A percentile compares a stretch with the other conserved stretches of the same genome.
Evolutionary conservation across 805 yeast genomes (phyloP).

Genomic region (Alloascoidea africana): DNA sequence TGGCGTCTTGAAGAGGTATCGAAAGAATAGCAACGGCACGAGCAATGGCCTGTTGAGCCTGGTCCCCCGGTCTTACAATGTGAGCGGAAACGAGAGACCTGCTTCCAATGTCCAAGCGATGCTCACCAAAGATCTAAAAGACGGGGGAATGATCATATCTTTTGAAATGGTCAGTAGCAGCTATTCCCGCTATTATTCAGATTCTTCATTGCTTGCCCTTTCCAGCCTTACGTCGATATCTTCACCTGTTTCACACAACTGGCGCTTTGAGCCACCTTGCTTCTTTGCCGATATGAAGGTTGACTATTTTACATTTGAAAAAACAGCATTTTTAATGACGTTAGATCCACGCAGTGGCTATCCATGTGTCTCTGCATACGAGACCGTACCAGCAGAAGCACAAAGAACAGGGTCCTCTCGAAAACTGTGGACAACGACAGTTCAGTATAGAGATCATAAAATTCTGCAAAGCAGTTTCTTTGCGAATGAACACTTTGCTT

Average conservation of each 20-base stretch:
- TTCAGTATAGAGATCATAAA: too few relatives aligned
- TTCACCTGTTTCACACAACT: not conserved
- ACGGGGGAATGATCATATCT: too few relatives aligned
- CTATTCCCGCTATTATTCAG: not conserved
- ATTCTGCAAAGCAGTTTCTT: not conserved
- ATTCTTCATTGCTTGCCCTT: not conserved
- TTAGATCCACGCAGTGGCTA: not conserved
- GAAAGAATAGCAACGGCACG: too few relatives aligned
- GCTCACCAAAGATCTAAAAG: not conserved
- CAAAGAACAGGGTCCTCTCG: too few relatives aligned
- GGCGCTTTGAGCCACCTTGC: not conserved
- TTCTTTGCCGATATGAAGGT: not conserved
- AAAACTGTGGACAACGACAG: not conserved
- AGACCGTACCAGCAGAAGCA: not conserved
- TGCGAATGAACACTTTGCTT: not conserved
- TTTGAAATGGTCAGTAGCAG: not conserved
- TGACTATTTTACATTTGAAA: not conserved
- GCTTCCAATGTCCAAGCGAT: not conserved
- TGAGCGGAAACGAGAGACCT: not conserved
- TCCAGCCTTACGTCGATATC: not conserved
- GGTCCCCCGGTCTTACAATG: too few relatives aligned
- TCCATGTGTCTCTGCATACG: not conserved
- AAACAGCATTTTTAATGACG: not conserved
- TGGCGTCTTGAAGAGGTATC: too few relatives aligned
- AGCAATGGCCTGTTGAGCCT: not conserved